phyloP scores from a whole-genome alignment of 148 eudicot species.

The Bassia scoparia region DNA sequence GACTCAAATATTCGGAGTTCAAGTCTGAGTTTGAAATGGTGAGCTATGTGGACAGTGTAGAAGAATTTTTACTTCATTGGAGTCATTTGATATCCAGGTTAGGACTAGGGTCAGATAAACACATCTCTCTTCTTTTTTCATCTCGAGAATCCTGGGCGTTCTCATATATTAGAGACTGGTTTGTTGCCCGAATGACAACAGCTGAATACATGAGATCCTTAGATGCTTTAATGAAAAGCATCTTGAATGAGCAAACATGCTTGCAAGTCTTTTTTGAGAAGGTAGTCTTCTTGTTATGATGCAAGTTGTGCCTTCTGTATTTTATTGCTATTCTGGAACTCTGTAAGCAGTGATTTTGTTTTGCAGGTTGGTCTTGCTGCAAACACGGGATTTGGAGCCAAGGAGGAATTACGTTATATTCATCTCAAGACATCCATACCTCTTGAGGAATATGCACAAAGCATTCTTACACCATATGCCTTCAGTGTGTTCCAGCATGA shows the following conservation, averaged over 20 bases:
- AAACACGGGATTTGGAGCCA: constrained; percentile 24
- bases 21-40: constrained; percentile 54
- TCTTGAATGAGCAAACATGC: constrained; percentile 48
- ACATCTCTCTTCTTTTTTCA: constrained; percentile 48
- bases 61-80: constrained; percentile 66
- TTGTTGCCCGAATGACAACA: constrained; percentile 48
- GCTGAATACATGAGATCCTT: constrained; percentile 40
- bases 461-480: constrained; percentile 53
- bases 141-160: constrained; percentile 50
- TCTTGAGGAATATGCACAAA: constrained; percentile 62
- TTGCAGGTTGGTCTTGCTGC: constrained; percentile 44
- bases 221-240: constrained; percentile 42
- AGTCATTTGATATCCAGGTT: constrained; percentile 49
- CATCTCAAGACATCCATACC: constrained; percentile 53
- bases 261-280: constrained; percentile 58
- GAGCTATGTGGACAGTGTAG: constrained; percentile 44
- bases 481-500: constrained; percentile 48
- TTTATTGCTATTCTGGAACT: constrained; percentile 2
- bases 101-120: constrained; percentile 54
- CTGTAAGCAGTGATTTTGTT: constrained; percentile 11
- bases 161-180: constrained; percentile 44
- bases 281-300: constrained; percentile 32
- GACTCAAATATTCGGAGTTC: constrained; percentile 47
- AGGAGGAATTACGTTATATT: constrained; percentile 32
- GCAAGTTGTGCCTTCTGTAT: neutral